A percentile compares a stretch with the other conserved stretches of the same genome.
phyloP scores from a whole-genome alignment of 495 filamentous ascomycete species.

The Penicillium turbatum region DNA sequence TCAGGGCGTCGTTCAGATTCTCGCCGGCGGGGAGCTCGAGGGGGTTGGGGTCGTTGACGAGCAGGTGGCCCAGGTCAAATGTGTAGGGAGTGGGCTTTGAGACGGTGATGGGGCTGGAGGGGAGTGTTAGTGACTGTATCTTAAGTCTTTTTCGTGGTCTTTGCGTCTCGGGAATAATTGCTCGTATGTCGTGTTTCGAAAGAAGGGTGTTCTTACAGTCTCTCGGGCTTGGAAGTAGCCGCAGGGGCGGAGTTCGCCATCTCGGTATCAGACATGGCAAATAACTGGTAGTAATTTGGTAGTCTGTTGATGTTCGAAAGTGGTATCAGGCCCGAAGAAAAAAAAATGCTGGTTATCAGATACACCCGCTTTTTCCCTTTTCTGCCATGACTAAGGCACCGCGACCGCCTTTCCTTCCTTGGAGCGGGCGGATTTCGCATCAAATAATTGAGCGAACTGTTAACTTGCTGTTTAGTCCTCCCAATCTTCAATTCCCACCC shows the following conservation, averaged over 20 bases:
- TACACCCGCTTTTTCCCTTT: constrained; percentile 19
- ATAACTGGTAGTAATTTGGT: background rate
- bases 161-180: background rate
- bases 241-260: constrained; percentile 27
- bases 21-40: constrained; percentile 46
- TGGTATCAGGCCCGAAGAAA: constrained; percentile 9
- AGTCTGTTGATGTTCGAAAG: constrained; percentile 1
- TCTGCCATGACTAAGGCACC: constrained; percentile 29
- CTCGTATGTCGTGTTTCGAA: background rate
- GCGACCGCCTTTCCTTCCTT: constrained; percentile 23
- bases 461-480: constrained; percentile 6
- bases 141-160: background rate
- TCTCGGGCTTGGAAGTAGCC: constrained; percentile 33
- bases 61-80: constrained; percentile 85
- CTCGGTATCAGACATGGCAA: constrained; percentile 28
- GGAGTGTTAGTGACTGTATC: constrained; percentile 11
- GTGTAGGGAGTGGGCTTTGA: constrained; percentile 82
- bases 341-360: constrained; percentile 30
- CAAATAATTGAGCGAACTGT: constrained; percentile 31
- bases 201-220: constrained; percentile 32
- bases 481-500: constrained; percentile 14
- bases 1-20: constrained; percentile 49
- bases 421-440: constrained; percentile 23
- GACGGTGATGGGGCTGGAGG: constrained; percentile 55
- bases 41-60: constrained; percentile 78